Base-by-base conservation (phyloP, 345 rosid species). In the Eucalyptus melliodora region DNA sequence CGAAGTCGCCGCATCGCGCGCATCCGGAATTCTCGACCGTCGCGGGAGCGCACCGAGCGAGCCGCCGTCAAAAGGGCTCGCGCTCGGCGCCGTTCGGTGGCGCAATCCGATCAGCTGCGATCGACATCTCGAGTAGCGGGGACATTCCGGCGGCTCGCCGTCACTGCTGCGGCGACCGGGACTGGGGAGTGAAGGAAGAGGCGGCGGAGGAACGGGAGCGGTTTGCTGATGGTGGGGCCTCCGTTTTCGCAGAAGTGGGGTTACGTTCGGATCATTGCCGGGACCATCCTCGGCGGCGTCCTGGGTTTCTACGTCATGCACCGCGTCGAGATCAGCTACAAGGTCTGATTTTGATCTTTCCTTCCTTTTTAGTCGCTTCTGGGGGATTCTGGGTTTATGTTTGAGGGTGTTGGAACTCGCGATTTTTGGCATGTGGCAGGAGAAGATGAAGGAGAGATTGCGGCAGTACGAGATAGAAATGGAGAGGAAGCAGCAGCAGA, bases 281-380 rank as follows among this genome's bases (percentile, higher is more conserved):
- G 99, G 89, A 96, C 99, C 31, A 94, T 97, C 88, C 89, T 91
- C 9, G 99, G 99, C 1, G 99, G 99, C 17, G 87, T 93, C 88
- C 93, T 96, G 10, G 99, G 99, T 81, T 96, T 97, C 93, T 96
- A 97, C 91, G 98, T 97, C 49, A 96, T 97, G 97, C 97, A 96
- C 89, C 95, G 98, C 44, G 53, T 95, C 62, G 97, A 97, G 91
- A 89, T 95, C 90, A 93, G 91, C 94, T 95, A 97, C 93, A 96
- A 96, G 96, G 98, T 95, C 87, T 51, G 90, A 21, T 15, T 65
- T 24, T 27, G 88, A 17, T 17, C 16, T 23, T 27, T 44, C 45
- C 26, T 85, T 31, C 16, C 26, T 6, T 44, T 53, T 16, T 51
- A 11, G 53, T 89, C 59, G 77, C 81, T 87, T 49, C 88, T 47